Base-by-base conservation (phyloP, 805 yeast genomes). In the Yamadazyma kitorensis region DNA sequence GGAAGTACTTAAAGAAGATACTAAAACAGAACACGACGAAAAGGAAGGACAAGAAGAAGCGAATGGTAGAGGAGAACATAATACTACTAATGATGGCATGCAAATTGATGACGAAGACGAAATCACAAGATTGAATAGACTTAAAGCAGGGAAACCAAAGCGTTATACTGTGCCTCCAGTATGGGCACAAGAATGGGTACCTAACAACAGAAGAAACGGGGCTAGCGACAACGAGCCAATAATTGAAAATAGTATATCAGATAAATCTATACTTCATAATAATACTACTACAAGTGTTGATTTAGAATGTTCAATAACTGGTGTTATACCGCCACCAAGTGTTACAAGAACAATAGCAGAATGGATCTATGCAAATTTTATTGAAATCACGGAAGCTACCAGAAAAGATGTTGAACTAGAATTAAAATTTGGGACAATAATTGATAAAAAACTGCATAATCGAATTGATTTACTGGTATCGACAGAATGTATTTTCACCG, bases 321-420 rank as follows among this genome's bases (percentile, higher is more conserved):
- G 88, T 4, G 71, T 83, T 1, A 79, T 79, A 27, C 93, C 93
- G 1, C 75, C 85, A 30, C 87, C 86, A 50, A 91, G 86, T 48
- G 67, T 86, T 39, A 83, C 89, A 5, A 76, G 89, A 51, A 77
- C 85, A 21, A 78, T 89, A 5, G 83, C 93, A 15, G 86, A 82
- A 47, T 89, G 97, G 97, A 71, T 89, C 6, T 88, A 83, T 68
- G 88, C 94, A 13, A 82, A 85, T 43, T 68, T 87, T 29, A 70
- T 71, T 28, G 85, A 85, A 21, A 72, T 86, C 24, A 74, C 77
- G 24, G 64, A 62, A 15, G 75, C 74, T 25, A 72, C 70, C 48
- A 68, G 80, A 15, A 74, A 66, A 48, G 48, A 52, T 41, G 68
- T 84, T 18, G 94, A 85, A 62, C 59, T 85, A 47, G 94, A 85